These are phyloP conservation scores for Articulospora tetracladia DNA, from an alignment of 495 filamentous ascomycete genomes.

Conservation along the genomic window DNA sequence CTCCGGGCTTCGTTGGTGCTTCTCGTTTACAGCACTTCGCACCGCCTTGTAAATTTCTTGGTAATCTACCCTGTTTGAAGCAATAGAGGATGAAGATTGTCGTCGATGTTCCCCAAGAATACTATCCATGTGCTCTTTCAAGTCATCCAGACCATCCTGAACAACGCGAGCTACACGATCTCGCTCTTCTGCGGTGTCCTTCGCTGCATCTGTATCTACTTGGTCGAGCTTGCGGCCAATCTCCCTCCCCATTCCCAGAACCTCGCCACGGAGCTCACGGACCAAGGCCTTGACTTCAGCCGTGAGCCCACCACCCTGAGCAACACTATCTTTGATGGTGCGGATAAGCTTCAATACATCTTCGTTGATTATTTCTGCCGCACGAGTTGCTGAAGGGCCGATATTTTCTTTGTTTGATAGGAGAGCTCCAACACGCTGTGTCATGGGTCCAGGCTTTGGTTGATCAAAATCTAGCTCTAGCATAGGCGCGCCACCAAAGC, in stretches of 20 bases:
- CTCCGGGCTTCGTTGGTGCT: conserved; percentile 43
- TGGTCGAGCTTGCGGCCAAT: conserved; percentile 80
- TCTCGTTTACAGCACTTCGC: conserved; percentile 71
- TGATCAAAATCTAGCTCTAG: conserved; percentile 43
- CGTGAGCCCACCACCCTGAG: conserved; percentile 79
- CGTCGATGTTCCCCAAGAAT: conserved; percentile 71
- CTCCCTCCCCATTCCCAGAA: conserved; percentile 88
- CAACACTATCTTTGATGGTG: conserved; percentile 82
- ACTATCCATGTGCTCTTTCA: conserved; percentile 74
- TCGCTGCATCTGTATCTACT: conserved; percentile 39
- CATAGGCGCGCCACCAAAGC: conserved; percentile 40
- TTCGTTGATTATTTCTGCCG: conserved; percentile 48
- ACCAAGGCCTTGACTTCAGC: conserved; percentile 87
- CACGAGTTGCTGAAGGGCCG: conserved; percentile 26
- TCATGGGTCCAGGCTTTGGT: conserved; percentile 33
- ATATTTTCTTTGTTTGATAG: conserved; percentile 31
- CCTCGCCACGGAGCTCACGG: conserved; percentile 84
- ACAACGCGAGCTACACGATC: conserved; percentile 76
- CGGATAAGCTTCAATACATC: conserved; percentile 75
- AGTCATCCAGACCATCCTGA: conserved; percentile 70
- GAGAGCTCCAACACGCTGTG: conserved; percentile 31
- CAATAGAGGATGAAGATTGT: conserved; percentile 48
- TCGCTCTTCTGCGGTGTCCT: conserved; percentile 47
- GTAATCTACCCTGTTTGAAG: conserved; percentile 52
- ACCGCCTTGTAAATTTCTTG: conserved; percentile 80